Conservation (phyloP, 345 rosid species). For the Salix purpurea region DNA sequence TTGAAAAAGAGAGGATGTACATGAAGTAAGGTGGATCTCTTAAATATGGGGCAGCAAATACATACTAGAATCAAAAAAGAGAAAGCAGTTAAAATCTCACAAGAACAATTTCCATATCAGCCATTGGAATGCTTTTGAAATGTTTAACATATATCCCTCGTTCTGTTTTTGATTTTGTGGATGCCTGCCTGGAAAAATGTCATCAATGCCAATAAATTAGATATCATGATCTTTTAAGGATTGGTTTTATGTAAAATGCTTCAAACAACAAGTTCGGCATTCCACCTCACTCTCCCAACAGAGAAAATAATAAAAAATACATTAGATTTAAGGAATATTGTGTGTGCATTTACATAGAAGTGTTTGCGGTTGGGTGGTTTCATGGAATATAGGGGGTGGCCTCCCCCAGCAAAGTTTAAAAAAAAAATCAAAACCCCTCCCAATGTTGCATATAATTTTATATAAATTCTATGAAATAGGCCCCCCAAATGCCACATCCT, state of each 20-base stretch:
- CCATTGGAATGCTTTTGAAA: constrained; percentile 98
- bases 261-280: neutral
- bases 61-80: neutral
- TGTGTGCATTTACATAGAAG: too few species aligned
- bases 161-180: constrained; percentile 48
- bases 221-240: neutral
- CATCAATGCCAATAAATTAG: neutral
- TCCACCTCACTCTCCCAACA: neutral
- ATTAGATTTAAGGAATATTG: too few species aligned
- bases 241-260: neutral
- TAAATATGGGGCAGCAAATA: neutral
- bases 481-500: too few species aligned
- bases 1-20: constrained; percentile 15
- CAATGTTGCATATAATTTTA: too few species aligned
- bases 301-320: too few species aligned
- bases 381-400: too few species aligned
- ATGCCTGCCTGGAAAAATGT: constrained; percentile 48
- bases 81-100: constrained; percentile 43
- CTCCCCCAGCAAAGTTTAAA: too few species aligned
- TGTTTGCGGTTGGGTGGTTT: too few species aligned
- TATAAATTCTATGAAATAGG: too few species aligned
- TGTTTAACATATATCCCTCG: constrained; percentile 82
- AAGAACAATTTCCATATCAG: constrained; percentile 97
- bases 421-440: too few species aligned
- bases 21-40: constrained; percentile 8